Evolutionary conservation across 73 alveolate species (phyloP).

Genomic region (Paramecium caudatum): DNA sequence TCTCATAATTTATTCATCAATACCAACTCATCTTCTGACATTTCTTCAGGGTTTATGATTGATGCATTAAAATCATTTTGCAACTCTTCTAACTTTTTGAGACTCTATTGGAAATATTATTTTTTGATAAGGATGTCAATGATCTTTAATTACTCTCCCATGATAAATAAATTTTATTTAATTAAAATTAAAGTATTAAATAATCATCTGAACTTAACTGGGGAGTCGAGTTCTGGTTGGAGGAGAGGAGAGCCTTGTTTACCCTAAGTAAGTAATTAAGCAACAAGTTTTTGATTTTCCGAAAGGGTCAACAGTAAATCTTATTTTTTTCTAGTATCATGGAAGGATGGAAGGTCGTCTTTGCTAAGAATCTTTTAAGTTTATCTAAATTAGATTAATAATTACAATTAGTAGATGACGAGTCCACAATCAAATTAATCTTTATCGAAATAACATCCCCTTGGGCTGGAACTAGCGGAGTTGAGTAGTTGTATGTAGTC

Average conservation of each 20-base stretch:
- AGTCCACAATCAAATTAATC: background rate
- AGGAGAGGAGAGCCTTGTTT: too few species aligned
- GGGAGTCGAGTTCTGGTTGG: background rate
- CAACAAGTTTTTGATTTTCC: too few species aligned
- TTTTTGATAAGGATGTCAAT: slow-evolving; percentile 27
- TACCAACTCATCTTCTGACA: background rate
- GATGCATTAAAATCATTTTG: background rate
- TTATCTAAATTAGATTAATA: background rate
- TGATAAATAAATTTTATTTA: slow-evolving; percentile 48
- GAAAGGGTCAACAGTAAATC: background rate
- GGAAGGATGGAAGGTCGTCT: background rate
- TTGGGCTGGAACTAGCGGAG: background rate
- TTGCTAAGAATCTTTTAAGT: background rate
- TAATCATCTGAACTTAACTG: background rate
- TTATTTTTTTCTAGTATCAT: background rate
- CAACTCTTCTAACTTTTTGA: background rate
- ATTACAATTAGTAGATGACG: background rate
- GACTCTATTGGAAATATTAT: background rate
- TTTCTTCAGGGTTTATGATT: slow-evolving; percentile 13
- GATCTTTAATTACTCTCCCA: slow-evolving; percentile 21
- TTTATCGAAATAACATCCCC: background rate
- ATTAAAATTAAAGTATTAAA: background rate
- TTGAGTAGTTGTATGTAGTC: background rate
- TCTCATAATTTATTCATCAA: background rate
- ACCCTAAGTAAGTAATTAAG: too few species aligned